Evolutionary conservation across 257 asterid genomes (phyloP).

Genomic region (Scutellaria galericulata): DNA sequence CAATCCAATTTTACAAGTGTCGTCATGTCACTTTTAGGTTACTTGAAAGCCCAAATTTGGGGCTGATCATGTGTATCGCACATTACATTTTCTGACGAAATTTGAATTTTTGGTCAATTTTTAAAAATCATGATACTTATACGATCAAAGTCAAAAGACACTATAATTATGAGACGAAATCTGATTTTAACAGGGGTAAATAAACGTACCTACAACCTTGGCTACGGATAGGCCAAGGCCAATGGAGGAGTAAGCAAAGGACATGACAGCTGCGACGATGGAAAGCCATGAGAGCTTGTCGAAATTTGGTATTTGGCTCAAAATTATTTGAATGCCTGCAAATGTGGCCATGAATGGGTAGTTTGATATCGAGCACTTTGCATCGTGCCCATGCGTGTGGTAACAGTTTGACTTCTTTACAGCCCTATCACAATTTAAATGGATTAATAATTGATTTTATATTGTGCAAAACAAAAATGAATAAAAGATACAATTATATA

Average conservation of each 20-base stretch:
- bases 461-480: not conserved
- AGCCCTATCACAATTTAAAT: conserved; percentile 50
- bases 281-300: conserved; percentile 90
- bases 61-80: too few species aligned
- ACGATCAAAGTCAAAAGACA: not conserved
- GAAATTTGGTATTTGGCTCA: conserved; percentile 87
- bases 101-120: too few species aligned
- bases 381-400: conserved; percentile 65
- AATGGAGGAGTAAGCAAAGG: conserved; percentile 78
- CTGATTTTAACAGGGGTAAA: too few species aligned
- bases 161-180: too few species aligned
- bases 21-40: too few species aligned
- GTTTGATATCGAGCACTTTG: conserved; percentile 47
- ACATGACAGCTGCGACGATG: conserved; percentile 85
- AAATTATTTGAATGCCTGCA: conserved; percentile 67
- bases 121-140: too few species aligned
- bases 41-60: too few species aligned
- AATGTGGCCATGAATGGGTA: conserved; percentile 70
- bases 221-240: conserved; percentile 88
- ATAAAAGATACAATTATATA: not conserved
- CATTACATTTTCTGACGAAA: too few species aligned
- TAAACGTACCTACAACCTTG: conserved; percentile 55
- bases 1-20: too few species aligned
- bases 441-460: not conserved
- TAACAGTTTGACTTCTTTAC: conserved; percentile 76